A percentile compares a stretch with the other conserved stretches of the same genome.
Conservation (phyloP, 805 yeast genomes). For the Lachancea dasiensis region DNA sequence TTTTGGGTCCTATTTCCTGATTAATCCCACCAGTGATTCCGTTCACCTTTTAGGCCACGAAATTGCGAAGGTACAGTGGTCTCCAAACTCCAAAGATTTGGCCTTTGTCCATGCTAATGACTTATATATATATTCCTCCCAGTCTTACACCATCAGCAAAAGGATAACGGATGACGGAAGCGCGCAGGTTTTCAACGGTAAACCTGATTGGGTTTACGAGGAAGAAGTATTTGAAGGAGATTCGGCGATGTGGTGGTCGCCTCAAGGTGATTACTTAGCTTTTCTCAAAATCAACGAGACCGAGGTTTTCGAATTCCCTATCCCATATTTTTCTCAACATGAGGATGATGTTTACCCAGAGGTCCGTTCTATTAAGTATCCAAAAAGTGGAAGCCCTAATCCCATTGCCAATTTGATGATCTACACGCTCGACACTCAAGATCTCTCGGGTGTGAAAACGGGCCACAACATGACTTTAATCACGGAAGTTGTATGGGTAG, state of each 20-base stretch:
- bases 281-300: constrained; percentile 69
- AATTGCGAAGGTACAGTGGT: constrained; percentile 54
- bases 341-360: constrained; percentile 55
- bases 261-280: constrained; percentile 57
- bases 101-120: constrained; percentile 68
- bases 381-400: constrained; percentile 76
- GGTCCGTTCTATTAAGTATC: constrained; percentile 60
- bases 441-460: constrained; percentile 38
- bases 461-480: constrained; percentile 42
- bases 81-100: constrained; percentile 61
- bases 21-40: constrained; percentile 28
- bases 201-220: constrained; percentile 93
- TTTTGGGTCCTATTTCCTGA: constrained; percentile 39
- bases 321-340: constrained; percentile 65
- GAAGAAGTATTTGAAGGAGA: constrained; percentile 77
- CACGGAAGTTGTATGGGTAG: constrained; percentile 70
- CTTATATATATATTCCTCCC: constrained; percentile 48
- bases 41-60: constrained; percentile 30
- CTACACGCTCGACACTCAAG: constrained; percentile 33
- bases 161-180: constrained; percentile 70
- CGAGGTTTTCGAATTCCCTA: constrained; percentile 60
- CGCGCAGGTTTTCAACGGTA: constrained; percentile 69
- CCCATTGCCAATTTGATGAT: constrained; percentile 57
- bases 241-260: constrained; percentile 84
- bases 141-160: constrained; percentile 24